Base-by-base conservation (phyloP, 140 eudicot genomes). In the Stevia rebaudiana region DNA sequence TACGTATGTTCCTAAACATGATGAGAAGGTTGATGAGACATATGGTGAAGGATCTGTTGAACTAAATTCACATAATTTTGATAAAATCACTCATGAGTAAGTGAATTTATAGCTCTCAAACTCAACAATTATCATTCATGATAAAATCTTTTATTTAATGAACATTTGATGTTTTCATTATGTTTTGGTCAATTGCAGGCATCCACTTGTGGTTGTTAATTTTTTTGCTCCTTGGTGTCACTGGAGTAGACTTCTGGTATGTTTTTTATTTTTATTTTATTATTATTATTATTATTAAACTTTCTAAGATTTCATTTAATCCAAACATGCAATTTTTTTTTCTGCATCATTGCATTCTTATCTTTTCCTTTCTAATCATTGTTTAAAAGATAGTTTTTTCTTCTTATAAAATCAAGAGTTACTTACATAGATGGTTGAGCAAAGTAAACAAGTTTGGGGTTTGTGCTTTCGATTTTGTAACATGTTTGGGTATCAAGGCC, bases 211-310 rank as follows among this genome's bases (percentile, higher is more conserved):
- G 82, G 90, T 78, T 17, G 97, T 90, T 57, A 90, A 90, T 58
- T 90, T 90, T 68, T 90, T 17, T 72, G 95, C 97, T 69, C 95
- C 97, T 11, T 90, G 97, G 97, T 90, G 97, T 70, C 74, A 69
- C 58, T 90, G 94, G 94, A 90, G 97, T 83, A 86, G 79, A 39
- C 85, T 79, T 60, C 69, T 90, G 94, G 97, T 90, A 83, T 42
- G 46, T 54, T 13, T 49, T 12, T 22, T 53, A 3, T 35, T 31
- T 7, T n/a, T n/a, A 12, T 48, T 48, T n/a, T n/a, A n/a, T n/a
- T n/a, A n/a, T n/a, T n/a, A n/a, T n/a, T n/a, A n/a, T n/a, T 24
- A 48, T 25, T 48, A 48, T 17, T 48, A 18, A 15, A 46, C 22
- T 46, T 46, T 22, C 10, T 10, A 46, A 15, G 21, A 46, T 18